Evolutionary conservation across 139 green algal genomes (phyloP).

Genomic region (Pleodorina starrii): DNA sequence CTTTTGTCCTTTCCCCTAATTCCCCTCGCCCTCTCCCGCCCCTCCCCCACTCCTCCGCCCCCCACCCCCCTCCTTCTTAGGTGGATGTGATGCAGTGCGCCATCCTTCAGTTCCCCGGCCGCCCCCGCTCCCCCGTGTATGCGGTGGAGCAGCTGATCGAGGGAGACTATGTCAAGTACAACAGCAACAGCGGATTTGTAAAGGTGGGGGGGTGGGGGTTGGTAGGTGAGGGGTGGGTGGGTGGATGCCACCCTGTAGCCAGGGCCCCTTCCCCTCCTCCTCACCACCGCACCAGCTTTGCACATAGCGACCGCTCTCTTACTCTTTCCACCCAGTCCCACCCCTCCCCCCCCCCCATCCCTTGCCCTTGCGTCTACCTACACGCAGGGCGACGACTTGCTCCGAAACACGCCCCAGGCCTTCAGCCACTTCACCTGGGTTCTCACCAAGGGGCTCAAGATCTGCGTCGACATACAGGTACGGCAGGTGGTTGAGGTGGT

Average conservation of each 20-base stretch:
- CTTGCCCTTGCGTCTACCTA: not conserved
- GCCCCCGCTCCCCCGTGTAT: slow-evolving; percentile 51
- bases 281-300: not conserved
- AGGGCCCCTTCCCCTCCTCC: not conserved
- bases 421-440: slow-evolving; percentile 71
- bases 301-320: too few relatives aligned
- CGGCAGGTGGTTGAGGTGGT: not conserved
- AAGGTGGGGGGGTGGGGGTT: not conserved
- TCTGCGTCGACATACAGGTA: slow-evolving; percentile 69
- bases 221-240: not conserved
- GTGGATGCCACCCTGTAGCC: not conserved
- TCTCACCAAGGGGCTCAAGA: slow-evolving; percentile 57
- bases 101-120: slow-evolving; percentile 50
- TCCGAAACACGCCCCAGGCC: slow-evolving; percentile 55
- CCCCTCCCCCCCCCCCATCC: not conserved
- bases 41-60: not conserved
- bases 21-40: not conserved
- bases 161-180: slow-evolving; percentile 75
- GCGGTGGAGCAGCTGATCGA: slow-evolving; percentile 69
- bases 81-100: slow-evolving; percentile 59
- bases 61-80: not conserved
- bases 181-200: slow-evolving; percentile 62
- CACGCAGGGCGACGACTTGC: slow-evolving; percentile 33
- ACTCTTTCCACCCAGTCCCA: too few relatives aligned
- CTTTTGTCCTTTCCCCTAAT: not conserved